Conservation (phyloP, 2,329 filamentous ascomycete genomes). For the Didymosphaeria variabile region DNA sequence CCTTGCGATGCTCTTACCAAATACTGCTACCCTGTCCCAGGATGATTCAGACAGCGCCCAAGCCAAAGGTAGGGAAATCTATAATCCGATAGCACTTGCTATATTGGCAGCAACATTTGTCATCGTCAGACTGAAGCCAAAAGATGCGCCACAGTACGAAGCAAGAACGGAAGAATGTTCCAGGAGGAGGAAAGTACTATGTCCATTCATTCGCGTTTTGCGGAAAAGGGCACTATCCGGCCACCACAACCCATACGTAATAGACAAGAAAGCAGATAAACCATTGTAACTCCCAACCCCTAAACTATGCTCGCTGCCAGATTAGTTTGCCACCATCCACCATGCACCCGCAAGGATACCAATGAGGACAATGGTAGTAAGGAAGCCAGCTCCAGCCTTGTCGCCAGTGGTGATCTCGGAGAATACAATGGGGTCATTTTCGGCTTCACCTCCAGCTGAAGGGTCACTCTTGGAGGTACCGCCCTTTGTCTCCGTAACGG, state of each 20-base stretch:
- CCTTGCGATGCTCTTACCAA: neutral
- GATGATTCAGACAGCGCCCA: too few species aligned
- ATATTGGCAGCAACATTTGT: too few species aligned
- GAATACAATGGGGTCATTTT: constrained; percentile 39
- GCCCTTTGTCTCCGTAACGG: constrained; percentile 60
- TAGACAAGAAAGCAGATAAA: constrained; percentile 7
- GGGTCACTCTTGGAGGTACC: constrained; percentile 61
- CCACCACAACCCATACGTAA: constrained; percentile 2
- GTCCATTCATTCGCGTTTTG: constrained; percentile 1
- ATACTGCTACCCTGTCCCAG: too few species aligned
- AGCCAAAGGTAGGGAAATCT: too few species aligned
- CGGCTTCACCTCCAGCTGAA: constrained; percentile 46
- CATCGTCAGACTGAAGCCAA: too few species aligned
- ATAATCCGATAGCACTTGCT: too few species aligned
- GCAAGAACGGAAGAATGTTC: too few species aligned
- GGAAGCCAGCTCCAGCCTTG: constrained; percentile 72
- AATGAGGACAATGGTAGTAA: constrained; percentile 67
- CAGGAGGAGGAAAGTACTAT: neutral
- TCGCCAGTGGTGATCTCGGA: constrained; percentile 66
- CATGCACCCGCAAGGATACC: constrained; percentile 64
- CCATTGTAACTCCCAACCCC: constrained; percentile 2
- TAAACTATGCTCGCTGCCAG: neutral
- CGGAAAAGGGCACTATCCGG: constrained; percentile 5
- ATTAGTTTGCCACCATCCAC: constrained; percentile 59
- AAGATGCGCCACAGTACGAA: neutral